Evolutionary conservation across 2,329 filamentous ascomycete species (phyloP), one percentile per base, ranked within the genome.

Genomic region (Pyrenochaeta sp.): DNA sequence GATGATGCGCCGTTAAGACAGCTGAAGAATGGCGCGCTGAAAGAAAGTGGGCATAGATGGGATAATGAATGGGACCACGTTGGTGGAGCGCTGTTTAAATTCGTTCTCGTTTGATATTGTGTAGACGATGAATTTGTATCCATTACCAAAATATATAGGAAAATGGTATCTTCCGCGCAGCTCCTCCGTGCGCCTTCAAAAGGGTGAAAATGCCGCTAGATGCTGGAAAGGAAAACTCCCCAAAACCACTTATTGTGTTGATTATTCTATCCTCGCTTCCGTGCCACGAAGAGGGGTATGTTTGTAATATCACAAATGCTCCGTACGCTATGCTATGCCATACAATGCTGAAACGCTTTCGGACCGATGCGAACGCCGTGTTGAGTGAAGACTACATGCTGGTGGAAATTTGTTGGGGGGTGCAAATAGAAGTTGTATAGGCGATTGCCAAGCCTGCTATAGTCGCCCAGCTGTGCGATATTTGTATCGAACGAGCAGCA

Each of bases 21-120:
- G 2, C 75, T 97, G 67, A 90, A 87, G 69, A 72, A 81, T 40
- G 93, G 93, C 0, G 93, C 93, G 1, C 76, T 88, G 30, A 62
- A 84, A 61, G 93, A 98, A 76, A 92, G 92, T 36, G 82, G 82
- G 43, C 82, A 89, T 54, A 85, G 94, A 45, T 99, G 95, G 95
- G 90, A 96, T 68, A 90, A 93, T 66, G 93, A 97, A 74, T 99
- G 95, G 95, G 88, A 96, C 81, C 84, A 86, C 9, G 88, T 96
- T 44, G 90, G 93, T 7, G 92, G 90, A 10, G 85, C 84, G 46
- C 78, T 96, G 3, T 84, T 97, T 46, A 57, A 56, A 36, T 47
- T 64, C 13, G 51, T 28, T 3, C 13, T 27, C 22, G n/a, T 36
- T 8, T 32, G n/a, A 13, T 10, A 19, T 19, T 19, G 19, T 19